Base-by-base conservation (phyloP, 345 rosid genomes). In the Geranium rotundifolium region DNA sequence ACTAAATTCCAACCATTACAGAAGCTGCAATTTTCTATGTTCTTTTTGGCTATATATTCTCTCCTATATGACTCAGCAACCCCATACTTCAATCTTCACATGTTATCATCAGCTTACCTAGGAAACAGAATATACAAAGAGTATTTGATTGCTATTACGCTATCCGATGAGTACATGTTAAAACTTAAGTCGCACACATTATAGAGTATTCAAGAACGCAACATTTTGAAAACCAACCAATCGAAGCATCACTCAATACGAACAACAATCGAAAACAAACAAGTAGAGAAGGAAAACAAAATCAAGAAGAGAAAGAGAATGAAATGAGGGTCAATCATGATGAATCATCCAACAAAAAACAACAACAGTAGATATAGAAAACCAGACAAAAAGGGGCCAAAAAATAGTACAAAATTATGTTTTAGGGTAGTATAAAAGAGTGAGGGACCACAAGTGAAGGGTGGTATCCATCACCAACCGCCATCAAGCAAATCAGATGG, bases 401-500 rank as follows among this genome's bases (percentile, higher is more conserved):
- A 59, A 34, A 37, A 54, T n/a, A 19, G 15, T 10, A 19, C 20
- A 60, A 64, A 59, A 56, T 65, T 16, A 56, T 63, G 65, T 67
- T 57, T 50, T 62, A 3, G 3, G 19, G 30, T 57, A 70, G 73
- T 68, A 75, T 75, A 65, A 41, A 23, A 67, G 63, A 73, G 69
- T 72, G 73, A 71, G 73, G 64, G 65, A 67, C 78, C 73, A 34
- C 41, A 34, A 4, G 41, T 34, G 1, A 34, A 34, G 10, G 41
- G 41, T 5, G 41, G 41, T 34, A 34, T 34, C 41, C 41, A 73
- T 73, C 78, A 73, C 64, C 75, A 73, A 71, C 76, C 66, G 65
- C 76, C 71, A 61, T 66, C 71, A 77, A 61, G 72, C 69, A 67
- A 69, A 68, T 68, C 71, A 54, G 76, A 77, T 64, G 67, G 61